These are phyloP conservation scores for Monoraphidium neglectum DNA, from an alignment of 139 green algal species.

Conservation along the genomic window DNA sequence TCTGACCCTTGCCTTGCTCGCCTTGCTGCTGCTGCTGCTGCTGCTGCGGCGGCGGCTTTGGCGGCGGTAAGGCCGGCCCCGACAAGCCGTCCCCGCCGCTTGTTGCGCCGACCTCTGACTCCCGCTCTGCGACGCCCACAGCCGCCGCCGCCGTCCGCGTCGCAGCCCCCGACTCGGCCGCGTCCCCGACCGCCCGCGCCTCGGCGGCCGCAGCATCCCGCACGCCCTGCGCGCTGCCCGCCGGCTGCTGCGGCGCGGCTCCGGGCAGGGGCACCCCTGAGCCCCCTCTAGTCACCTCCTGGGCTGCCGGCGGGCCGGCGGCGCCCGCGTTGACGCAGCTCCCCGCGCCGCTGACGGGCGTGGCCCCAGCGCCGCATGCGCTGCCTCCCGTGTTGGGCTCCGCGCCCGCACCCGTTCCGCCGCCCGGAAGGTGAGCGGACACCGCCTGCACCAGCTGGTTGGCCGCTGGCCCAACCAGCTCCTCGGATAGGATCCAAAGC, in stretches of 20 bases:
- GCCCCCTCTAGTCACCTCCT: background rate
- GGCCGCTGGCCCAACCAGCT: conserved; percentile 19
- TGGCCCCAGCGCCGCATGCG: background rate
- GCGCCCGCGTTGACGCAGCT: too few species aligned
- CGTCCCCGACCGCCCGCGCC: too few species aligned
- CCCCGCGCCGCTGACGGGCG: background rate
- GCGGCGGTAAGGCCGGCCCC: background rate
- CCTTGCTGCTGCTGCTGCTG: conserved; percentile 1
- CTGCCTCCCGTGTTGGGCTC: background rate
- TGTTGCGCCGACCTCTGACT: too few species aligned
- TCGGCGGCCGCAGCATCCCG: too few species aligned
- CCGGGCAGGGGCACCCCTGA: background rate
- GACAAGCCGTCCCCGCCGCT: too few species aligned
- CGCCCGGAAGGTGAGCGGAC: conserved; percentile 15
- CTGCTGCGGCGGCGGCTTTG: background rate
- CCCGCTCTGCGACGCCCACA: too few species aligned
- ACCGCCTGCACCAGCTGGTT: conserved; percentile 29
- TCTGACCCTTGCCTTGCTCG: background rate
- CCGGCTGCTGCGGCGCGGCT: too few species aligned
- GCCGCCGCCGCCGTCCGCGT: too few species aligned
- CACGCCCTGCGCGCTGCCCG: too few species aligned
- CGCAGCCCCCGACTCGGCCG: too few species aligned
- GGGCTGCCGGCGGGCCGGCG: background rate
- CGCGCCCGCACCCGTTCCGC: background rate
- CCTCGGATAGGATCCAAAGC: conserved; percentile 22